These are phyloP conservation scores for Neofusicoccum sp. DNA, from an alignment of 2,329 filamentous ascomycete genomes.

Conservation along the genomic window DNA sequence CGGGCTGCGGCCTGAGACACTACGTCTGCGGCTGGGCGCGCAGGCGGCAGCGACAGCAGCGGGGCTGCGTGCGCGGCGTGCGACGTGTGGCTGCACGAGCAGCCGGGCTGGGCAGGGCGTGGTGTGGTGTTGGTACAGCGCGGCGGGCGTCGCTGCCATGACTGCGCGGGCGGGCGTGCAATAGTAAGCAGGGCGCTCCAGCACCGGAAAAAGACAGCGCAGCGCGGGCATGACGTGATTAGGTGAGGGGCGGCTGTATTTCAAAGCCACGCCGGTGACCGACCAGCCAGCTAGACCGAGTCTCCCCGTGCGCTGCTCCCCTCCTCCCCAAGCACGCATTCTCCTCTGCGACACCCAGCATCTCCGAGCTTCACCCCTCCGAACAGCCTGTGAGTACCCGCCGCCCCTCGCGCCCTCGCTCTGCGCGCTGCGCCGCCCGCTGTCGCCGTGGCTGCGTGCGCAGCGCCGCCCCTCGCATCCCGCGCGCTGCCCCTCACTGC, in stretches of 20 bases:
- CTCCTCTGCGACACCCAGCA: background rate
- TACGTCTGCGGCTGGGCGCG: background rate
- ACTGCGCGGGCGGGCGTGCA: background rate
- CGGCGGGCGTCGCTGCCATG: no score
- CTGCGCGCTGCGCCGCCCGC: background rate
- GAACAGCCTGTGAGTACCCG: background rate
- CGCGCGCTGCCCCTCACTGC: conserved; percentile 12
- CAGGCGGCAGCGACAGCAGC: background rate
- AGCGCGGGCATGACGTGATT: conserved; percentile 12
- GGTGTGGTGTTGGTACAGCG: background rate
- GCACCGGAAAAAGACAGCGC: conserved; percentile 6
- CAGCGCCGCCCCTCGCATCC: background rate
- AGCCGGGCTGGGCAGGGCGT: background rate
- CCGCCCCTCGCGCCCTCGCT: background rate
- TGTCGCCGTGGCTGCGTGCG: background rate
- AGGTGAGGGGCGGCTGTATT: conserved; percentile 6
- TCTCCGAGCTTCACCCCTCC: conserved; percentile 9
- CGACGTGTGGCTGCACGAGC: background rate
- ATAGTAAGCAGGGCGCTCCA: background rate
- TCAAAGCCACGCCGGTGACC: conserved; percentile 15
- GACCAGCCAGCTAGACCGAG: no score
- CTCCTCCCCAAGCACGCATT: background rate
- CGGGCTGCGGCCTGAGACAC: background rate
- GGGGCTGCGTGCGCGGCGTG: background rate
- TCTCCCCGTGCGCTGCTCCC: background rate